Evolutionary conservation across 768 basidiomycete genomes (phyloP), one percentile per base, ranked within the genome.

Genomic region (Flagelloscypha sp.): DNA sequence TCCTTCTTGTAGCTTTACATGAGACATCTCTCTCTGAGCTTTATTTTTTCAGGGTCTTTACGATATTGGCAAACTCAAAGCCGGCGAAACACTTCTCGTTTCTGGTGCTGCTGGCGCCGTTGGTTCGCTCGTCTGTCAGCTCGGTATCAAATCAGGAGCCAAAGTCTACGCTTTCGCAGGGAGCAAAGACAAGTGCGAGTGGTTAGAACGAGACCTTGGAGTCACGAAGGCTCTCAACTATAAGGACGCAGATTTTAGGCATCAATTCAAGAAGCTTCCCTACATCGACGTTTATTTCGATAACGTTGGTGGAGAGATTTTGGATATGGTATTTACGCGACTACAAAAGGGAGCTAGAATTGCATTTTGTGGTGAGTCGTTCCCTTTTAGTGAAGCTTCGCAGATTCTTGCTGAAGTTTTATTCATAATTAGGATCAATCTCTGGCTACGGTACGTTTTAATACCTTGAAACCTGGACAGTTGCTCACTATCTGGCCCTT

Each of bases 91-190:
- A 0, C 72, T 94, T 32, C 70, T 97, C 16, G 82, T 82, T 8
- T 87, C 87, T 1, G 93, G 89, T 13, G 93, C 93, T 2, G 93
- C 94, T 7, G 93, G 92, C 7, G 79, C 90, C 1, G 85, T 87
- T 7, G 88, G 90, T n/a, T 72, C 78, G 7, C 55, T 87, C 37
- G 84, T 67, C 9, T 90, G 88, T 57, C 89, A 92, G 46, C 66
- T 92, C 13, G 89, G 84, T 30, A 88, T 87, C 55, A 66, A 74
- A 19, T 61, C 67, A 8, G 88, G 83, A 38, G 85, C 84, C 31
- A 81, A 72, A 37, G 92, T 97, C 30, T 77, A 87, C 41, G 94
- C 78, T 8, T 85, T 95, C 48, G 90, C 90, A 1, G 92, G 94
- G 17, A 75, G 76, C 1, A 50, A 66, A 6, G 86, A 88, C 13